phyloP scores from a whole-genome alignment of 345 rosid genomes.

The Alliaria petiolata region DNA sequence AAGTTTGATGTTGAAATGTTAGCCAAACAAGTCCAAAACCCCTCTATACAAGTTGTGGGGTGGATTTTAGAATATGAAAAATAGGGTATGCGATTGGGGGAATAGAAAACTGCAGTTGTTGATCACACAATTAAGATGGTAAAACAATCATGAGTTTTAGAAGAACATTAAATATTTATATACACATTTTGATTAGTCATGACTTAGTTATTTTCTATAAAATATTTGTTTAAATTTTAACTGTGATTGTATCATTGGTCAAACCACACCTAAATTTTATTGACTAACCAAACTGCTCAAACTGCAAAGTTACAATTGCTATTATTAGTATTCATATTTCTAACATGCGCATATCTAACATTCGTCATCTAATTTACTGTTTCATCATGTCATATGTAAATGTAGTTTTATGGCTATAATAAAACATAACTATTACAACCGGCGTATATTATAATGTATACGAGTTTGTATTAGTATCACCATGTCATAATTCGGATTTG shows the following conservation, averaged over 20 bases:
- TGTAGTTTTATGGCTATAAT: background rate
- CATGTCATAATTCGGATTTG: background rate
- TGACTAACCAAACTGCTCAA: background rate
- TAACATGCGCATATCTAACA: background rate
- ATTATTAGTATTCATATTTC: background rate
- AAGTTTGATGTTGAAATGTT: constrained; percentile 27
- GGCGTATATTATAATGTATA: background rate
- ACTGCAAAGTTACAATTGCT: background rate
- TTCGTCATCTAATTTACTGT: background rate
- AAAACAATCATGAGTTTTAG: background rate
- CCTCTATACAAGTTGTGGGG: background rate
- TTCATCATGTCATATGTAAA: background rate
- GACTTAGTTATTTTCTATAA: background rate
- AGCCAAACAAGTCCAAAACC: constrained; percentile 8
- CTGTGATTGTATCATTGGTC: background rate
- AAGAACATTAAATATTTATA: background rate
- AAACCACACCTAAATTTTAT: constrained; percentile 3
- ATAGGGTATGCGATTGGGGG: background rate
- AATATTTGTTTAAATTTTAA: background rate
- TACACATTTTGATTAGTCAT: background rate
- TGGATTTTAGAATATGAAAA: background rate
- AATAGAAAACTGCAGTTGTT: background rate
- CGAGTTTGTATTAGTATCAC: background rate
- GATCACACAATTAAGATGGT: background rate
- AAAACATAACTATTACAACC: background rate